A percentile compares a stretch with the other conserved stretches of the same genome.
phyloP scores from a whole-genome alignment of 306 rosid genomes.

The Ormosia semicastrata region DNA sequence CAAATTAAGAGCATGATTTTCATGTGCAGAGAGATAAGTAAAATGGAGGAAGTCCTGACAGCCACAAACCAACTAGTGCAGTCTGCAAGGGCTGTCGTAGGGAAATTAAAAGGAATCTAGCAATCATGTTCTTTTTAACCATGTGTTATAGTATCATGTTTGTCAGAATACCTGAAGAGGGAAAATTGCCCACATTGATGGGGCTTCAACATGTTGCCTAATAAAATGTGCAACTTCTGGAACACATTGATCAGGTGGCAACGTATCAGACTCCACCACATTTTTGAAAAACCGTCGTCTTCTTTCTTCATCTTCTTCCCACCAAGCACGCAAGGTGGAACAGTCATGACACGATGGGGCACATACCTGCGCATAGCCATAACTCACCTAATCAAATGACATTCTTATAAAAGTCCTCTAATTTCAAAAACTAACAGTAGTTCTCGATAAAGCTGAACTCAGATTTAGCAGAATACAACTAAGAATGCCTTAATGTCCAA shows the following conservation, averaged over 20 bases:
- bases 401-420: background rate
- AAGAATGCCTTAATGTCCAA: conserved; percentile 5
- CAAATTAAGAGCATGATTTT: conserved; percentile 18
- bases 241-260: conserved; percentile 71
- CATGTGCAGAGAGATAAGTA: background rate
- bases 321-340: conserved; percentile 97
- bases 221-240: conserved; percentile 74
- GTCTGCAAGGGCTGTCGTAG: background rate
- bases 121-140: background rate
- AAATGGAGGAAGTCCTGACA: background rate
- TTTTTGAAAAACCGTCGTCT: conserved; percentile 64
- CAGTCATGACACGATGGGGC: conserved; percentile 98
- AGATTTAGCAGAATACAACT: conserved; percentile 2
- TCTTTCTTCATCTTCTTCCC: conserved; percentile 99
- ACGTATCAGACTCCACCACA: conserved; percentile 58
- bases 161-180: conserved; percentile 82
- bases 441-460: background rate
- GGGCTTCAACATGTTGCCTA: conserved; percentile 86
- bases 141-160: background rate
- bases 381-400: conserved; percentile 17
- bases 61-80: background rate
- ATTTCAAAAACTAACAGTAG: background rate
- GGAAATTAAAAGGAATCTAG: background rate
- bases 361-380: conserved; percentile 63
- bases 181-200: conserved; percentile 99